Base-by-base conservation (phyloP, 2,329 filamentous ascomycete species). In the Pseudogymnoascus sp. region DNA sequence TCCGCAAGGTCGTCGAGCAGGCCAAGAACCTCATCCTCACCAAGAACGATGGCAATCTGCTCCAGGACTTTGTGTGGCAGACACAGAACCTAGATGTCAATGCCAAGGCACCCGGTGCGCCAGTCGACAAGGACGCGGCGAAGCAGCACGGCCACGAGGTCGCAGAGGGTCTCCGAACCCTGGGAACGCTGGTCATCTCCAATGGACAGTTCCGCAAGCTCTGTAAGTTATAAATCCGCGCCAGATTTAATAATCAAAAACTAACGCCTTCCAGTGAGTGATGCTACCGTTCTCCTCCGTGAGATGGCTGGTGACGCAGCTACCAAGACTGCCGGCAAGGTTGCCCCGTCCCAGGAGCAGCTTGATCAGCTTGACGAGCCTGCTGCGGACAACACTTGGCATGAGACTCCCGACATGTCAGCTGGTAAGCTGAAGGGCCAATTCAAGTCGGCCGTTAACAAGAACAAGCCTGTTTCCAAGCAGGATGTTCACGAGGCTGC, bases 61-160 rank as follows among this genome's bases (percentile, higher is more conserved):
- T 99, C 19, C 95, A 99, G 74, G 93, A 99, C 72, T 97, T 99
- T 77, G 91, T 97, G 77, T 99, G 90, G 89, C 90, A 96, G 74
- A 93, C 92, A 0, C 86, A 91, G 72, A 83, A 89, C 56, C 87
- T 95, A 66, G 84, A 86, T 62, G 78, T 84, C 64, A 80, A 83
- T 61, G 81, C 90, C 26, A 75, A 78, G 64, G 76, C 81, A 1
- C 90, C 91, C 3, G 80, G 82, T 63, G 83, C 85, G 1, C 88
- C 91, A 0, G 70, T 96, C 59, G 83, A 86, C 72, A 96, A 91
- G 79, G 87, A 90, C 0, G 83, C 83, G 1, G 90, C 90, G 26
- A 86, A 89, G 77, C 88, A 93, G 73, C 91, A 99, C 74, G 91
- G 88, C 42, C 86, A 95, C 67, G 83, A 93, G 74, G 91, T 89